Evolutionary conservation across 2,329 filamentous ascomycete species (phyloP).

Genomic region (Fusarium abutilonis): DNA sequence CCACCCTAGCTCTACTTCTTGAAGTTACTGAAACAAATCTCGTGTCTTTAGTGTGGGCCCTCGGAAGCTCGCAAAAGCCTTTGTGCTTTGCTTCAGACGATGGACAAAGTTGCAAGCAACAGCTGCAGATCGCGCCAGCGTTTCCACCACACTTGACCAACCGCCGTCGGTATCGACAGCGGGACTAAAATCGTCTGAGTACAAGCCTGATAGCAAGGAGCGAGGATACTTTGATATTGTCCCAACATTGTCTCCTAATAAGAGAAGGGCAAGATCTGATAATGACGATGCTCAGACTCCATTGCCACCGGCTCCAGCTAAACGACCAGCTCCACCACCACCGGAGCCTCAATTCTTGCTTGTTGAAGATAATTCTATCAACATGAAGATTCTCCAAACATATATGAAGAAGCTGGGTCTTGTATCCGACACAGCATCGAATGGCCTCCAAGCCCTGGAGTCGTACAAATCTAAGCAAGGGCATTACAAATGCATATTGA

Average conservation of each 20-base stretch:
- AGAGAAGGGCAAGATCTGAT: slow-evolving; percentile 12
- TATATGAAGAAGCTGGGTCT: slow-evolving; percentile 50
- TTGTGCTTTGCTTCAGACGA: slow-evolving; percentile 44
- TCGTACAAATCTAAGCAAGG: slow-evolving; percentile 39
- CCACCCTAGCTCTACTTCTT: background rate
- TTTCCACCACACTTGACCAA: slow-evolving; percentile 25
- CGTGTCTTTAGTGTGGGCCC: slow-evolving; percentile 47
- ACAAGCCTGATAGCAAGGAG: background rate
- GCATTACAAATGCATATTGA: slow-evolving; percentile 49
- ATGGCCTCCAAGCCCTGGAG: slow-evolving; percentile 51
- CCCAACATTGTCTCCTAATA: slow-evolving; percentile 3
- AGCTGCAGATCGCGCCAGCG: slow-evolving; percentile 17
- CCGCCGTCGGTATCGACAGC: background rate
- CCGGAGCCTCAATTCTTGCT: slow-evolving; percentile 45
- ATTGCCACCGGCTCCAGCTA: background rate
- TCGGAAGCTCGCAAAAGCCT: slow-evolving; percentile 51
- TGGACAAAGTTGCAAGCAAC: slow-evolving; percentile 40
- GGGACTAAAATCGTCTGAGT: background rate
- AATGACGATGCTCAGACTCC: slow-evolving; percentile 8
- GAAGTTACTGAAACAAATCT: background rate
- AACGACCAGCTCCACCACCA: background rate
- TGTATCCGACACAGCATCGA: slow-evolving; percentile 44
- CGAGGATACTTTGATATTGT: slow-evolving; percentile 11
- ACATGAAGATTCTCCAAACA: slow-evolving; percentile 49
- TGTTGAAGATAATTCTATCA: slow-evolving; percentile 56